Conservation (phyloP, 805 yeast genomes). For the Barnettozyma populi region DNA sequence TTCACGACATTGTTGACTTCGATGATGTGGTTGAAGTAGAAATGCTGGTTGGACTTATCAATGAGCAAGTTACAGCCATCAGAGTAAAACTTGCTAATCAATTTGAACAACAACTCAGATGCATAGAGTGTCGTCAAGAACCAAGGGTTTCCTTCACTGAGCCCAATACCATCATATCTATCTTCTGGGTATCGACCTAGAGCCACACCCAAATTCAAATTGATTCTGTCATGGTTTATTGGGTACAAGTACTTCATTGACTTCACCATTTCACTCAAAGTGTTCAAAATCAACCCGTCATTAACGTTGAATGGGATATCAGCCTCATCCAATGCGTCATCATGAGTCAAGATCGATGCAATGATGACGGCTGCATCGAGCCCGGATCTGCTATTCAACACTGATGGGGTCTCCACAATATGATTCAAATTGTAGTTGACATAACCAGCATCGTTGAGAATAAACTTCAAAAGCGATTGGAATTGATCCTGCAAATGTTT, state of each 20-base stretch:
- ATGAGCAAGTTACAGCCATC: slow-evolving; percentile 40
- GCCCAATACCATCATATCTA: slow-evolving; percentile 68
- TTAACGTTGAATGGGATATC: slow-evolving; percentile 56
- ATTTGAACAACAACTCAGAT: slow-evolving; percentile 54
- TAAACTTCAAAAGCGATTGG: slow-evolving; percentile 23
- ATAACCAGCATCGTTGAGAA: slow-evolving; percentile 30
- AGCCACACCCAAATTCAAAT: slow-evolving; percentile 47
- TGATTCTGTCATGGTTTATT: slow-evolving; percentile 50
- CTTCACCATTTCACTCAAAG: slow-evolving; percentile 54
- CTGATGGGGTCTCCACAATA: slow-evolving; percentile 64
- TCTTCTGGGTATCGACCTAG: slow-evolving; percentile 94
- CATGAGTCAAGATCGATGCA: slow-evolving; percentile 37
- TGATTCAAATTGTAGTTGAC: slow-evolving; percentile 40
- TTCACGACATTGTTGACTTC: slow-evolving; percentile 11
- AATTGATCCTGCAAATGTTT: slow-evolving; percentile 18
- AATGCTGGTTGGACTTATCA: slow-evolving; percentile 25
- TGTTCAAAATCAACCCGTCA: slow-evolving; percentile 53
- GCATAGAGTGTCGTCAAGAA: slow-evolving; percentile 72
- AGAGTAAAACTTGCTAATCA: slow-evolving; percentile 40
- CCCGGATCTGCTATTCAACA: slow-evolving; percentile 51
- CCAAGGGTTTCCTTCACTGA: slow-evolving; percentile 90
- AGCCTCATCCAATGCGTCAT: slow-evolving; percentile 37
- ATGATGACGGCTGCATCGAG: slow-evolving; percentile 70
- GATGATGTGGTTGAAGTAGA: slow-evolving; percentile 28
- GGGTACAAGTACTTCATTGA: slow-evolving; percentile 77